Evolutionary conservation across 345 rosid genomes (phyloP).

Genomic region (Salix exigua): DNA sequence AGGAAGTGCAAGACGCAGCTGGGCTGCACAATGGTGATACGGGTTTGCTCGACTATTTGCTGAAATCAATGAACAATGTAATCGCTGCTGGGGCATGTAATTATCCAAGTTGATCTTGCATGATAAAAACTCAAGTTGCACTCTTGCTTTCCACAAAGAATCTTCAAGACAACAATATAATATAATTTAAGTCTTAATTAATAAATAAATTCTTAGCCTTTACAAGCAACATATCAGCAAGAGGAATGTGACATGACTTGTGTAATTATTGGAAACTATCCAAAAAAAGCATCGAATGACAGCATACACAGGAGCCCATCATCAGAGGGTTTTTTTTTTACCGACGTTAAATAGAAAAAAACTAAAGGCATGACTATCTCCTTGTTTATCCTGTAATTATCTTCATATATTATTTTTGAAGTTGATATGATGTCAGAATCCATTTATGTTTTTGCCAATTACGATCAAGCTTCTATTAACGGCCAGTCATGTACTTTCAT

Average conservation of each 20-base stretch:
- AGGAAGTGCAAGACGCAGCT: no score
- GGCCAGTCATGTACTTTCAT: not conserved
- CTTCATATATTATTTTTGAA: conserved; percentile 29
- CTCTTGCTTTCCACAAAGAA: not conserved
- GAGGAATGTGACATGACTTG: not conserved
- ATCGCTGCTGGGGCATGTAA: no score
- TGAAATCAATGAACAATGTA: no score
- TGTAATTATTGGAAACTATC: conserved; percentile 20
- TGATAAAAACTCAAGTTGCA: not conserved
- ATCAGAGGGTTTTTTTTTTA: not conserved
- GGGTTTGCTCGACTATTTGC: no score
- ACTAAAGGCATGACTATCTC: not conserved
- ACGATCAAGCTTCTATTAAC: not conserved
- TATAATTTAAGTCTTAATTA: not conserved
- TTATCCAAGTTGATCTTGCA: no score
- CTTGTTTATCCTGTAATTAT: conserved; percentile 1
- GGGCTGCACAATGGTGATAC: no score
- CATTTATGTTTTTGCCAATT: not conserved
- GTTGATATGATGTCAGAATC: conserved; percentile 19
- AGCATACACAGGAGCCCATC: conserved; percentile 19
- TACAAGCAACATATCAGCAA: not conserved
- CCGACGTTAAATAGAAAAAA: conserved; percentile 12
- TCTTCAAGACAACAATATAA: not conserved
- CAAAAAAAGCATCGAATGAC: conserved; percentile 13
- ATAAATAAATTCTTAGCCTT: not conserved